Conservation (phyloP, 805 yeast genomes). For the Saccharomycopsis fodiens region DNA sequence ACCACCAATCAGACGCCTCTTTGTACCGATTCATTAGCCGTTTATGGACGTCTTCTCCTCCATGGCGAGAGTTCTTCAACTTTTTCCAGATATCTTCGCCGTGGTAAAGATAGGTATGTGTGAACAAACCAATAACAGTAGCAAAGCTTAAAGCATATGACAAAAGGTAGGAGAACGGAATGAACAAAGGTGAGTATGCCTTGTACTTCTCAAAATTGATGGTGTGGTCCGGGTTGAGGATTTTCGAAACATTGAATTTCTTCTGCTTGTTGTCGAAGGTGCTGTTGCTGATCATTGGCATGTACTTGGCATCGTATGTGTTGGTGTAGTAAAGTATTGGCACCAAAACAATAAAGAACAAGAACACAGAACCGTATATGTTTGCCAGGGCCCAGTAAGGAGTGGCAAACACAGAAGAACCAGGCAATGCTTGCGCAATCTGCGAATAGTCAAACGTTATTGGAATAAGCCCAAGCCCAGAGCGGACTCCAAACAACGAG, state of each 20-base stretch:
- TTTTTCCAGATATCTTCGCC: slow-evolving; percentile 43
- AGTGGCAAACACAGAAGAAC: slow-evolving; percentile 55
- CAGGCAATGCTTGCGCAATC: slow-evolving; percentile 39
- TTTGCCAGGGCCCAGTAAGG: slow-evolving; percentile 43
- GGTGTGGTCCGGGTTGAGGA: slow-evolving; percentile 20
- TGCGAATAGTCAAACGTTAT: slow-evolving; percentile 54
- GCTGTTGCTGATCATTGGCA: slow-evolving; percentile 24
- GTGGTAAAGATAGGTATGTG: slow-evolving; percentile 51
- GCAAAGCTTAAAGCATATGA: slow-evolving; percentile 56
- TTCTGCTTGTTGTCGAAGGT: slow-evolving; percentile 21
- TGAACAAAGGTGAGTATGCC: slow-evolving; percentile 49
- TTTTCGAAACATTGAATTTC: slow-evolving; percentile 20
- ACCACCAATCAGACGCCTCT: slow-evolving; percentile 78
- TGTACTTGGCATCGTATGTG: slow-evolving; percentile 25
- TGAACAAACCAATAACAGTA: slow-evolving; percentile 51
- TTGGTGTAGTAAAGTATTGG: slow-evolving; percentile 26
- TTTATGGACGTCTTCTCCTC: slow-evolving; percentile 32
- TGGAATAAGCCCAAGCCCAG: slow-evolving; percentile 50
- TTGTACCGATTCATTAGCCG: slow-evolving; percentile 48
- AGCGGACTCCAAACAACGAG: slow-evolving; percentile 52
- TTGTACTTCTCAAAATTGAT: slow-evolving; percentile 30
- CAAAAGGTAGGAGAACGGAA: slow-evolving; percentile 50
- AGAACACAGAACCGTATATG: slow-evolving; percentile 39
- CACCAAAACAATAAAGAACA: slow-evolving; percentile 44
- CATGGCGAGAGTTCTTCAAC: slow-evolving; percentile 38